Conservation (phyloP, 305 asterid genomes). For the Rubia tinctorum region DNA sequence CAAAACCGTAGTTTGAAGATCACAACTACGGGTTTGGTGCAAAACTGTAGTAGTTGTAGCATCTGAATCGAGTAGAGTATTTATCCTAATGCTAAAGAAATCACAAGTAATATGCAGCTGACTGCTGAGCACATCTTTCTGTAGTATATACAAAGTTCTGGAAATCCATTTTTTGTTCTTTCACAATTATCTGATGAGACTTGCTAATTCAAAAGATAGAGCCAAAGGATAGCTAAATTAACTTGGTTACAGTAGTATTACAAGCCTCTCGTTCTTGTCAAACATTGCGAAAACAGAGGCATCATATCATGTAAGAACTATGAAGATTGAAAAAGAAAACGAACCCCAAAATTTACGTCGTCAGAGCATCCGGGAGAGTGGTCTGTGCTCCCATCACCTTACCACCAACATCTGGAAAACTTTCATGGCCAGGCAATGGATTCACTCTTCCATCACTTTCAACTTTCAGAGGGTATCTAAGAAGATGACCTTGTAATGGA, state of each 20-base stretch:
- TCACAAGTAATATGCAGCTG: not conserved
- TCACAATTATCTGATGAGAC: not conserved
- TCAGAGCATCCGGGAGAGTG: slow-evolving; percentile 85
- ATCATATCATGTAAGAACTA: not conserved
- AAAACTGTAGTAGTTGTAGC: too few species aligned
- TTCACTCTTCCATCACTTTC: slow-evolving; percentile 55
- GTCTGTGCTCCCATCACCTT: slow-evolving; percentile 74
- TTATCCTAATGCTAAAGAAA: not conserved
- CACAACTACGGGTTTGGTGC: too few species aligned
- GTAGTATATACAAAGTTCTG: too few species aligned
- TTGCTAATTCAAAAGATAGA: not conserved
- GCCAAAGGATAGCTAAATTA: not conserved
- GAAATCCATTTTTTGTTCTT: not conserved
- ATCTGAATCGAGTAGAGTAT: too few species aligned
- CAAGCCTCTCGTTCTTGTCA: not conserved
- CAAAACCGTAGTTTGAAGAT: too few species aligned
- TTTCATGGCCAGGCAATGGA: slow-evolving; percentile 53
- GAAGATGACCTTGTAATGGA: slow-evolving; percentile 68
- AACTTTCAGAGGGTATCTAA: slow-evolving; percentile 65
- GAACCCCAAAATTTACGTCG: slow-evolving; percentile 41
- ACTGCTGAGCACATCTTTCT: too few species aligned
- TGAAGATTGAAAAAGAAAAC: not conserved
- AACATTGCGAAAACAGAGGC: not conserved
- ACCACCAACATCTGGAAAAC: slow-evolving; percentile 92
- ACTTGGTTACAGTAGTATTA: not conserved